phyloP scores from a whole-genome alignment of 192 early-diverging fungal genomes.

The Dispira simplex region DNA sequence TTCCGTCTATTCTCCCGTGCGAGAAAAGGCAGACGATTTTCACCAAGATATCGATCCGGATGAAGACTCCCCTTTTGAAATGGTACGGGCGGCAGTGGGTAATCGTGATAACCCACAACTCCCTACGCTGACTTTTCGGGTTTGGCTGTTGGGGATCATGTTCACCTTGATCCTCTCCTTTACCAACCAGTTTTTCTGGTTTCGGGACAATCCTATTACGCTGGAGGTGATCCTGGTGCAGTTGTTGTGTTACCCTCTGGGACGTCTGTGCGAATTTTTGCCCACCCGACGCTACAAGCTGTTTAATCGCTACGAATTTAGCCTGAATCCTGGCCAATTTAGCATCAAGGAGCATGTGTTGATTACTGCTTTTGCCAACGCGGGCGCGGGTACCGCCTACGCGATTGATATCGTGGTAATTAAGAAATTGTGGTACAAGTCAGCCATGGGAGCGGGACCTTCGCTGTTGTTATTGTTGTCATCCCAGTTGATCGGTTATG shows the following conservation, averaged over 20 bases:
- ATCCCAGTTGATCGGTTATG: slow-evolving; percentile 48
- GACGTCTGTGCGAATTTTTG: slow-evolving; percentile 14
- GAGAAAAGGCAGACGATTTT: too few species aligned
- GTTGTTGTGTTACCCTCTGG: slow-evolving; percentile 61
- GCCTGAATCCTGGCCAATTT: slow-evolving; percentile 77
- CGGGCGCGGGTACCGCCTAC: slow-evolving; percentile 50
- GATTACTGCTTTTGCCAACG: slow-evolving; percentile 61
- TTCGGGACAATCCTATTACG: slow-evolving; percentile 63
- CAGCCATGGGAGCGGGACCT: slow-evolving; percentile 42
- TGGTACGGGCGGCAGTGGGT: slow-evolving; percentile 49
- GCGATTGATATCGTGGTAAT: slow-evolving; percentile 62
- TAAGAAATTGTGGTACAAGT: slow-evolving; percentile 49
- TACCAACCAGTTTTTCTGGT: slow-evolving; percentile 72
- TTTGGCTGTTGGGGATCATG: slow-evolving; percentile 54
- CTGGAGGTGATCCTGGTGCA: slow-evolving; percentile 54
- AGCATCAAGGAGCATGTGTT: slow-evolving; percentile 81
- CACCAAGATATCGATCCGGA: neutral
- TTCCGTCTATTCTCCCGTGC: too few species aligned
- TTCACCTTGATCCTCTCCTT: slow-evolving; percentile 46
- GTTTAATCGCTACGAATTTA: slow-evolving; percentile 20
- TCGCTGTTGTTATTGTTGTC: slow-evolving; percentile 51
- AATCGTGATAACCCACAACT: slow-evolving; percentile 50
- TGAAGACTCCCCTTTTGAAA: slow-evolving; percentile 45
- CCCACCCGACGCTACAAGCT: neutral
- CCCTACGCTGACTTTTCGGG: slow-evolving; percentile 56